These are phyloP conservation scores for Malus sieversii DNA, from an alignment of 306 rosid species.

Conservation along the genomic window DNA sequence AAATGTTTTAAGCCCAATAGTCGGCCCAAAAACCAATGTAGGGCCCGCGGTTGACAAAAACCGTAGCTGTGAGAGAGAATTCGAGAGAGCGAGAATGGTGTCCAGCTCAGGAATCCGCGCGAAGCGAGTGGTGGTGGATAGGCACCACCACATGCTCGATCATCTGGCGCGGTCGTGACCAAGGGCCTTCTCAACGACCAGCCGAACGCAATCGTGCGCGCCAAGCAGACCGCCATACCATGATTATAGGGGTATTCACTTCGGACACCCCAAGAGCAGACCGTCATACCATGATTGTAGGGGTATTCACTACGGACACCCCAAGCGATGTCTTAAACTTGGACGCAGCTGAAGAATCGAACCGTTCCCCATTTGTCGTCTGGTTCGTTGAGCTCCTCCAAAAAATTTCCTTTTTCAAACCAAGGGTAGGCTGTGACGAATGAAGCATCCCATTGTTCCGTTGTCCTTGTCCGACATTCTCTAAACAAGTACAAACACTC, in stretches of 20 bases:
- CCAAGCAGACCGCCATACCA: conserved; percentile 35
- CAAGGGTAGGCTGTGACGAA: too few relatives aligned
- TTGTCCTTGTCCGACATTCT: too few relatives aligned
- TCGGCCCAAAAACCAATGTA: neutral
- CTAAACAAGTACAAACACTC: too few relatives aligned
- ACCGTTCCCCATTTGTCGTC: too few relatives aligned
- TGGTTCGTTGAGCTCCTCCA: too few relatives aligned
- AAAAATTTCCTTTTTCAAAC: too few relatives aligned
- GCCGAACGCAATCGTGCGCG: conserved; percentile 42
- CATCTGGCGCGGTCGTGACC: conserved; percentile 50
- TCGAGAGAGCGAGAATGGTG: conserved; percentile 15
- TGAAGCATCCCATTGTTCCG: too few relatives aligned
- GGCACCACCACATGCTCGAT: conserved; percentile 57
- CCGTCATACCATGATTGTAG: conserved; percentile 14
- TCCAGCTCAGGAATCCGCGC: conserved; percentile 60
- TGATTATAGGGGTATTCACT: too few relatives aligned
- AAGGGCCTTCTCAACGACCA: conserved; percentile 66
- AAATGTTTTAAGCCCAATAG: neutral
- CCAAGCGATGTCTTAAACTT: too few relatives aligned
- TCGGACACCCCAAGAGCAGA: conserved; percentile 25
- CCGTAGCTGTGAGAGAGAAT: conserved; percentile 12
- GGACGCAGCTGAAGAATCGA: too few relatives aligned
- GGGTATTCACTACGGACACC: too few relatives aligned
- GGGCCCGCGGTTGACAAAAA: neutral
- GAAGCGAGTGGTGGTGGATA: conserved; percentile 53